Evolutionary conservation across 148 eudicot genomes (phyloP).

Genomic region (Spergularia bocconei): DNA sequence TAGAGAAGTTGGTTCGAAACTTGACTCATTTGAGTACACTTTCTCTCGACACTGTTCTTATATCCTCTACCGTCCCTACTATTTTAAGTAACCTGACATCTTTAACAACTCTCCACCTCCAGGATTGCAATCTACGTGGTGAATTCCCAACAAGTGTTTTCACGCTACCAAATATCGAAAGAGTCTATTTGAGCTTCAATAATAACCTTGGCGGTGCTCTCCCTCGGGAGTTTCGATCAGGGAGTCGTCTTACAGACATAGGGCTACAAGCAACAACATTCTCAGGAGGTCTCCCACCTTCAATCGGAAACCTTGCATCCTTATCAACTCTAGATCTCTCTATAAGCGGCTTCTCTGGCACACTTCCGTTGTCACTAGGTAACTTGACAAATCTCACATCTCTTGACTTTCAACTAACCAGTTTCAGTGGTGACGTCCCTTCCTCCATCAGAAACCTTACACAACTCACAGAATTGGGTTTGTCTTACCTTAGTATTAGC

Average conservation of each 20-base stretch:
- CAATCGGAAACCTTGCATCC: conserved; percentile 5
- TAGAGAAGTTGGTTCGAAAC: conserved; percentile 23
- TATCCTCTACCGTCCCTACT: conserved; percentile 29
- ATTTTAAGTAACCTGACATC: conserved; percentile 17
- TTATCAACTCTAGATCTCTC: too few relatives aligned
- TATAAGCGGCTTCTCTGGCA: too few relatives aligned
- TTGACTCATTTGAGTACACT: conserved; percentile 21
- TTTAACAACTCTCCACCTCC: background rate
- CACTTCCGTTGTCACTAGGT: too few relatives aligned
- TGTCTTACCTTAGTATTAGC: too few relatives aligned
- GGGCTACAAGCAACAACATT: conserved; percentile 12
- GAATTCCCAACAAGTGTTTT: conserved; percentile 21
- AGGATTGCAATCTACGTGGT: conserved; percentile 23
- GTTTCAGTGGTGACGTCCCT: too few relatives aligned
- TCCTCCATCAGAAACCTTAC: too few relatives aligned
- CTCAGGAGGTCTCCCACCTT: conserved; percentile 29
- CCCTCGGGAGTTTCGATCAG: conserved; percentile 28
- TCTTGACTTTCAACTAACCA: too few relatives aligned
- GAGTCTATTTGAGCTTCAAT: conserved; percentile 13
- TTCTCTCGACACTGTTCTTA: conserved; percentile 4
- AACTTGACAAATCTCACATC: too few relatives aligned
- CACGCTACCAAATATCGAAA: conserved; percentile 25
- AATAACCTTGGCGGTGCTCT: conserved; percentile 15
- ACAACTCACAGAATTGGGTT: too few relatives aligned
- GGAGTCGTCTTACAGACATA: conserved; percentile 11